Evolutionary conservation across 192 early-diverging fungal species (phyloP), one percentile per base, ranked within the genome.

Genomic region (Coemansia biformis): DNA sequence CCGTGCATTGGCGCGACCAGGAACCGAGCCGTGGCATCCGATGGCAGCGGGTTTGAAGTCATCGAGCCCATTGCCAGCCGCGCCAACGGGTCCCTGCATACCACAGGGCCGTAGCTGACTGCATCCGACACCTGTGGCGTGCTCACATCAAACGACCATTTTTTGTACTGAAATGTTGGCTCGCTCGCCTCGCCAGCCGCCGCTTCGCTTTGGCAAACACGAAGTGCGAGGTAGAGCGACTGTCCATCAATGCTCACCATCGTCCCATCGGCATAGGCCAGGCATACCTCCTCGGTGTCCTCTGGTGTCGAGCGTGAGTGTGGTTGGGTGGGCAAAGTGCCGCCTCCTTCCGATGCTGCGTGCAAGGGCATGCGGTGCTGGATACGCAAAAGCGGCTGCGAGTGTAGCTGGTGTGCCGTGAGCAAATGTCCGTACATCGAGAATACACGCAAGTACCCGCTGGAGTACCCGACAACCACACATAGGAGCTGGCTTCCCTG

Each of bases 101-200:
- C 17, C 5, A 56, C 43, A 13, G 68, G 68, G 1, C 67, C 67
- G 15, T 59, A 71, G 48, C 60, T 71, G 26, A 56, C 48, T 9
- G 60, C 67, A 26, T 71, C 67, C 0, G 55, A 54, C 13, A 71
- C 52, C 10, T 47, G 30, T n/a, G 66, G 55, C 10, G 30, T 58
- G 33, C 46, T 49, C 23, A 71, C 19, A 14, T 59, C 59, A 31
- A 71, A 71, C 16, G 56, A 41, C 67, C 67, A 71, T 30, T 63
- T 71, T 48, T 71, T 71, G 48, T 71, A 71, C 45, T 59, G 56
- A 22, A 71, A 63, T n/a, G 48, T 34, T 9, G 60, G 67, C 18
- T 46, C 59, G 11, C 51, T 57, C 0, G 60, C 13, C 17, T 52
- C 47, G 18, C 47, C 56, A 1, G 35, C 33, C 0, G 48, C 38